Conservation (phyloP, 2,329 filamentous ascomycete genomes). For the Pseudocercospora ulei region DNA sequence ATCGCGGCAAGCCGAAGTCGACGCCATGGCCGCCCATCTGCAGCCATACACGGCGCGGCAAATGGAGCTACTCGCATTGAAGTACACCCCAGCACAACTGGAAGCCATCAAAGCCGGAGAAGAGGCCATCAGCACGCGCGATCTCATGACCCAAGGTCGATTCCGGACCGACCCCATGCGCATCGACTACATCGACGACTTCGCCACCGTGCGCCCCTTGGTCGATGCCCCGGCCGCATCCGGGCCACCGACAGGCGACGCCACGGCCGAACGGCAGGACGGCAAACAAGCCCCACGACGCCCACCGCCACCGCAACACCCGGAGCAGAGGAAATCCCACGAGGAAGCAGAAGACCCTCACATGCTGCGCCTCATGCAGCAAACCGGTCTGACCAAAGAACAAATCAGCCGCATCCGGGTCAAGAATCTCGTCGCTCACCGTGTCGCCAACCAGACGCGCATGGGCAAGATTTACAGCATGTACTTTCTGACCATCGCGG, state of each 20-base stretch:
- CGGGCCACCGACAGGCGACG: constrained; percentile 45
- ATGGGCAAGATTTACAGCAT: constrained; percentile 79
- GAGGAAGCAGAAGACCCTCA: constrained; percentile 36
- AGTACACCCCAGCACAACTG: constrained; percentile 73
- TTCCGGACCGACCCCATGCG: constrained; percentile 62
- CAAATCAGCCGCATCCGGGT: constrained; percentile 48
- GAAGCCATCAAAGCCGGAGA: constrained; percentile 74
- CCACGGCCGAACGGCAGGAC: constrained; percentile 44
- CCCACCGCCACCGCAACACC: constrained; percentile 33
- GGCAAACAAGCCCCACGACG: constrained; percentile 12
- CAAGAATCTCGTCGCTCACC: constrained; percentile 64
- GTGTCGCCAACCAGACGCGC: constrained; percentile 85
- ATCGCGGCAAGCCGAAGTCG: constrained; percentile 17
- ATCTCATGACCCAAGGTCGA: constrained; percentile 63
- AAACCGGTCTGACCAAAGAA: constrained; percentile 46
- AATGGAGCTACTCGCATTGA: constrained; percentile 50
- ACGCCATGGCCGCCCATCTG: constrained; percentile 20
- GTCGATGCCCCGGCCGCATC: constrained; percentile 51
- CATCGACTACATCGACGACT: constrained; percentile 71
- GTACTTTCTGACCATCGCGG: constrained; percentile 71
- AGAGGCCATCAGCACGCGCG: constrained; percentile 59
- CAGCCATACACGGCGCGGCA: constrained; percentile 57
- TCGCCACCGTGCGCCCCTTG: constrained; percentile 64
- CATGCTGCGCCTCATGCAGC: constrained; percentile 46
- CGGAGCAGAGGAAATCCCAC: constrained; percentile 21